Evolutionary conservation across 2,329 filamentous ascomycete genomes (phyloP).

Genomic region (Trichophyton simii): DNA sequence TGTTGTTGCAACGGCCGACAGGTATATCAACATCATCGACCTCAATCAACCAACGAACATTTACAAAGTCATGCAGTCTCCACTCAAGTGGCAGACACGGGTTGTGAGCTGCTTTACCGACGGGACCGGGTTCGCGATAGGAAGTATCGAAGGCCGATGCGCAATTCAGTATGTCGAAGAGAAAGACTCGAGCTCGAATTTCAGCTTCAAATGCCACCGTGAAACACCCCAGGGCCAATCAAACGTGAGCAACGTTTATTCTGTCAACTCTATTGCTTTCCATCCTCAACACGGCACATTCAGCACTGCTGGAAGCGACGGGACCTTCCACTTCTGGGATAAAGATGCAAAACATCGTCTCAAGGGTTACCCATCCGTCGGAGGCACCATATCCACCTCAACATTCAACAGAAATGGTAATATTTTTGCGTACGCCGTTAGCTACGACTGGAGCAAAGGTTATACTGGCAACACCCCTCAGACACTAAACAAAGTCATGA

Average conservation of each 20-base stretch:
- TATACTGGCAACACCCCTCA: constrained; percentile 69
- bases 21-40: constrained; percentile 92
- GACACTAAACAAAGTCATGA: constrained; percentile 64
- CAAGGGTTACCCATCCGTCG: constrained; percentile 75
- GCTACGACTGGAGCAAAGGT: constrained; percentile 98
- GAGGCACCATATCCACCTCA: constrained; percentile 77
- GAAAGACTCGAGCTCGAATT: constrained; percentile 82
- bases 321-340: constrained; percentile 71
- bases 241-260: constrained; percentile 78
- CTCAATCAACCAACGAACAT: constrained; percentile 77
- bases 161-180: constrained; percentile 98
- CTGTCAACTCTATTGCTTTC: constrained; percentile 95
- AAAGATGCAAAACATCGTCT: constrained; percentile 80
- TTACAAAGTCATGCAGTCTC: constrained; percentile 93
- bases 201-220: constrained; percentile 98
- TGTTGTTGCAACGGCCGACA: constrained; percentile 84
- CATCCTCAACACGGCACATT: constrained; percentile 97
- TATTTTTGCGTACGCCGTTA: constrained; percentile 79
- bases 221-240: constrained; percentile 52
- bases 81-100: constrained; percentile 94
- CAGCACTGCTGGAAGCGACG: constrained; percentile 87
- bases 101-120: constrained; percentile 93
- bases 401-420: constrained; percentile 79
- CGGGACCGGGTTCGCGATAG: constrained; percentile 81
- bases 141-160: constrained; percentile 91